These are phyloP conservation scores for Talaromyces sp. DNA, from an alignment of 2,329 filamentous ascomycete species.

Conservation along the genomic window DNA sequence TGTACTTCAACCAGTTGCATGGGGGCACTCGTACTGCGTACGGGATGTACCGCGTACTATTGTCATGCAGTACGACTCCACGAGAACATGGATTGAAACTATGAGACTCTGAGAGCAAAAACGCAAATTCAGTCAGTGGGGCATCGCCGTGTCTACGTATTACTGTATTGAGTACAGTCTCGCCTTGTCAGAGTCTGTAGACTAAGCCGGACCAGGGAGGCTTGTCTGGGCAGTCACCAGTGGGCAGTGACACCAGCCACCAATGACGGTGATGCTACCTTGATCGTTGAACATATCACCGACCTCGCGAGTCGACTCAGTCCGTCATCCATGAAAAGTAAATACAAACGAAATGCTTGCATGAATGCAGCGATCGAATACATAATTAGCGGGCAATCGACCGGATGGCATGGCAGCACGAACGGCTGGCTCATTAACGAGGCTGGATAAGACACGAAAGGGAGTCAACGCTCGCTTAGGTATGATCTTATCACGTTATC, in stretches of 20 bases:
- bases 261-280: not conserved
- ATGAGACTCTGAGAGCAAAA: not conserved
- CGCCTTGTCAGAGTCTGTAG: not conserved
- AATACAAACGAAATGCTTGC: not conserved
- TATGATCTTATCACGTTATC: slow-evolving; percentile 7
- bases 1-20: not conserved
- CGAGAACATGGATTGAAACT: not conserved
- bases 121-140: not conserved
- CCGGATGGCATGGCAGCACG: not conserved
- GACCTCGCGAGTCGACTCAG: not conserved
- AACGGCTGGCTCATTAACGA: not conserved
- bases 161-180: not conserved
- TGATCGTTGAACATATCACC: not conserved
- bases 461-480: not conserved
- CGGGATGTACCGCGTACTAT: not conserved
- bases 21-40: not conserved
- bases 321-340: not conserved
- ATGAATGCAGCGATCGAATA: not conserved
- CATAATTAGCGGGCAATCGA: not conserved
- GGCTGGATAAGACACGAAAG: not conserved
- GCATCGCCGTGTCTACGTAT: not conserved
- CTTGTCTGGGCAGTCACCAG: slow-evolving; percentile 4
- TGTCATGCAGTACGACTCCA: slow-evolving; percentile 8
- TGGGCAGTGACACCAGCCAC: slow-evolving; percentile 6
- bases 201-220: slow-evolving; percentile 5